phyloP scores from a whole-genome alignment of 192 early-diverging fungal genomes.

The Coemansia sp. region DNA sequence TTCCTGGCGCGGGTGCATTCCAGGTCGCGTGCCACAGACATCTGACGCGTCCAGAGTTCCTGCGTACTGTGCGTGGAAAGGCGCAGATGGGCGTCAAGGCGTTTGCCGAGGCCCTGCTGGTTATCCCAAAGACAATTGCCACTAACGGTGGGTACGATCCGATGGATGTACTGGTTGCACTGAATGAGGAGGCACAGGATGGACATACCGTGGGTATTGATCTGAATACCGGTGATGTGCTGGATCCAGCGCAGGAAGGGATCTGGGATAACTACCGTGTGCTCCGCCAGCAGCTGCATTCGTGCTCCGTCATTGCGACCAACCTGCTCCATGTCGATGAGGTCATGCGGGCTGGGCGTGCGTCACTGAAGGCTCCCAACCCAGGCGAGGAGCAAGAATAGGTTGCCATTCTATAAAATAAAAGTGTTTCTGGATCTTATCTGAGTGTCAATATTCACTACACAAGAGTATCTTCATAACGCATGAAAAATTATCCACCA shows the following conservation, averaged over 20 bases:
- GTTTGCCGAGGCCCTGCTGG: slow-evolving; percentile 92
- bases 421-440: no score
- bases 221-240: slow-evolving; percentile 88
- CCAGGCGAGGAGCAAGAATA: slow-evolving; percentile 48
- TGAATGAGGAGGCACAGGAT: slow-evolving; percentile 89
- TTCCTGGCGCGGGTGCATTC: slow-evolving; percentile 96
- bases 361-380: slow-evolving; percentile 55
- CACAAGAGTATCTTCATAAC: no score
- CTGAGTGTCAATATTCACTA: no score
- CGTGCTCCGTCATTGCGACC: slow-evolving; percentile 95
- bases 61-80: slow-evolving; percentile 85
- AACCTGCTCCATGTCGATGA: slow-evolving; percentile 98
- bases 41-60: slow-evolving; percentile 74
- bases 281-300: slow-evolving; percentile 92
- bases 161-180: slow-evolving; percentile 90
- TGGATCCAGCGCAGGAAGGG: slow-evolving; percentile 90
- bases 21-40: slow-evolving; percentile 86
- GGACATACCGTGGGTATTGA: slow-evolving; percentile 94
- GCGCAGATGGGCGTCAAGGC: slow-evolving; percentile 96
- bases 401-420: no score
- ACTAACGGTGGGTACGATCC: slow-evolving; percentile 95
- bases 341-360: slow-evolving; percentile 83
- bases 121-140: slow-evolving; percentile 96
- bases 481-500: no score
- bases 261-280: slow-evolving; percentile 99